Evolutionary conservation across 768 basidiomycete species (phyloP).

Genomic region (Heimioporus sp.): DNA sequence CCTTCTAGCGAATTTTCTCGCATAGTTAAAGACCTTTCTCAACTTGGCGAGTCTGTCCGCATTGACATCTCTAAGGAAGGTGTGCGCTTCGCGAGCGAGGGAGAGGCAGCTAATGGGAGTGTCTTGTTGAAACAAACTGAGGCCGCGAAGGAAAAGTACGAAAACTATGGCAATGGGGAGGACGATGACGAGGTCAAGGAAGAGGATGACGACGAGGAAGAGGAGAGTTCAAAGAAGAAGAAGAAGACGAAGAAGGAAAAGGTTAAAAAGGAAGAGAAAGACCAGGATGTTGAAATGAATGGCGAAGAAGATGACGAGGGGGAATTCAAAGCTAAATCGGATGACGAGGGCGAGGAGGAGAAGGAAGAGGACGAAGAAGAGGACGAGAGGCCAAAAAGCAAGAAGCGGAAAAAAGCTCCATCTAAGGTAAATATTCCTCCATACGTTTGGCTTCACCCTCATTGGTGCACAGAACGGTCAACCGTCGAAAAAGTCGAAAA

Average conservation of each 20-base stretch:
- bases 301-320: conserved; percentile 47
- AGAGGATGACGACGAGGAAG: conserved; percentile 39
- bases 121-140: conserved; percentile 80
- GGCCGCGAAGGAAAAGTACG: conserved; percentile 40
- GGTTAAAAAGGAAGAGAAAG: conserved; percentile 40
- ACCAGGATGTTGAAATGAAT: conserved; percentile 44
- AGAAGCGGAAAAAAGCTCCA: conserved; percentile 65
- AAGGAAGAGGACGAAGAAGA: conserved; percentile 52
- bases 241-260: conserved; percentile 37
- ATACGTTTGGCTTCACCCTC: neutral
- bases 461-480: conserved; percentile 28
- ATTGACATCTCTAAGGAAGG: conserved; percentile 98
- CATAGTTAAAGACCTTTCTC: conserved; percentile 88
- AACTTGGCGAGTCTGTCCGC: conserved; percentile 89
- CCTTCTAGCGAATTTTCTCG: conserved; percentile 83
- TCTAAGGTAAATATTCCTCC: conserved; percentile 41
- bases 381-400: conserved; percentile 50
- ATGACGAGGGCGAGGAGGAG: conserved; percentile 47
- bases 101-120: conserved; percentile 90
- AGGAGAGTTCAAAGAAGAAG: conserved; percentile 26
- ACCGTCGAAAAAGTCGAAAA: conserved; percentile 59
- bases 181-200: conserved; percentile 40
- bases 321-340: conserved; percentile 42
- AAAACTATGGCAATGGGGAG: conserved; percentile 42
- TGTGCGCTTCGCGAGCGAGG: conserved; percentile 87